Evolutionary conservation across 2,329 filamentous ascomycete genomes (phyloP).

Genomic region (Endoconidiophora laricicola): DNA sequence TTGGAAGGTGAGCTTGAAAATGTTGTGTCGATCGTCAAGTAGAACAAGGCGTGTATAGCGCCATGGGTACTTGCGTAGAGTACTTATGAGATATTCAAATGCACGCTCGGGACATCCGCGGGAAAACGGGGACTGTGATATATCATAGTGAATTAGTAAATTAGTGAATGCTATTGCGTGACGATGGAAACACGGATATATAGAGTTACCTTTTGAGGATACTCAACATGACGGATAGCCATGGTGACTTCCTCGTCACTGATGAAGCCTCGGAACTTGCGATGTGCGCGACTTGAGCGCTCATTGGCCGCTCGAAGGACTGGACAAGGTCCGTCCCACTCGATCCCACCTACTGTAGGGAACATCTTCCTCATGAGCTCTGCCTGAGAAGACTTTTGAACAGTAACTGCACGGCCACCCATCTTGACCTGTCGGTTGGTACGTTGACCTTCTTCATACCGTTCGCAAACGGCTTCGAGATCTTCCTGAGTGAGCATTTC

Average conservation of each 20-base stretch:
- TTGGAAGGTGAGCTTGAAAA: conserved; percentile 34
- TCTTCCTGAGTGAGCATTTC: conserved; percentile 38
- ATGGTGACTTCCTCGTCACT: conserved; percentile 46
- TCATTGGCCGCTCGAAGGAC: conserved; percentile 18
- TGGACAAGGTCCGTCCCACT: conserved; percentile 35
- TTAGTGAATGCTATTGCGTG: background rate
- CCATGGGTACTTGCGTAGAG: conserved; percentile 47
- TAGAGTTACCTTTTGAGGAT: conserved; percentile 40
- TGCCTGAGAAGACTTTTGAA: conserved; percentile 39
- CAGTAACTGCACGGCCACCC: conserved; percentile 38
- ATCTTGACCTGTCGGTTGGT: conserved; percentile 31
- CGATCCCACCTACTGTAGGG: conserved; percentile 37
- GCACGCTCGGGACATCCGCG: conserved; percentile 45
- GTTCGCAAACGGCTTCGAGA: conserved; percentile 35
- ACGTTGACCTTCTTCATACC: conserved; percentile 23
- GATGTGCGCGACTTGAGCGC: conserved; percentile 18
- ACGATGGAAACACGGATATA: background rate
- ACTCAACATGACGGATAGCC: conserved; percentile 46
- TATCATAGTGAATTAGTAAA: conserved; percentile 7
- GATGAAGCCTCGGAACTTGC: conserved; percentile 41
- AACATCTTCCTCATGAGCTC: conserved; percentile 46
- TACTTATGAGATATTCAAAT: conserved; percentile 49
- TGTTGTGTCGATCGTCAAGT: conserved; percentile 34
- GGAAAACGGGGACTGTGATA: conserved; percentile 37
- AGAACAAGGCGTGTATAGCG: conserved; percentile 39